These are phyloP conservation scores for Termitomyces sp. DNA, from an alignment of 768 basidiomycete genomes.

Conservation along the genomic window DNA sequence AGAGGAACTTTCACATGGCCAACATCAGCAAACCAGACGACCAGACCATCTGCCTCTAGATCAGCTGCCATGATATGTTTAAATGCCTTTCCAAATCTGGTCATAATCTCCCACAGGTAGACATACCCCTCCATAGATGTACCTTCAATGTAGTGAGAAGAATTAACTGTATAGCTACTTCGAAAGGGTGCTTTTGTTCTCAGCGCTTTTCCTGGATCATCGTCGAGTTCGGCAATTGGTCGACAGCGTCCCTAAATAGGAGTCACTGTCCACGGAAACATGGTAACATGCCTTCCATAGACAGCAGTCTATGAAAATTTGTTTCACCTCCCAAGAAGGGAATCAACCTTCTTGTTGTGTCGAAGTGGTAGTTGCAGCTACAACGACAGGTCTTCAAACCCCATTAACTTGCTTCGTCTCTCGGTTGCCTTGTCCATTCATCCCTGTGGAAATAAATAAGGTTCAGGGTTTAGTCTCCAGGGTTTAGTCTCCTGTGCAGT, in stretches of 20 bases:
- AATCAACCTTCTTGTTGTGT: background rate
- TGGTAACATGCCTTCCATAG: background rate
- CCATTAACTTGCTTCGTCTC: background rate
- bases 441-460: no score
- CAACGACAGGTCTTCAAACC: no score
- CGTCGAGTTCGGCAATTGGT: background rate
- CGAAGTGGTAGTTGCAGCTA: background rate
- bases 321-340: background rate
- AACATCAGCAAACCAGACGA: no score
- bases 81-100: no score
- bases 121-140: no score
- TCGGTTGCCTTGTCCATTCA: background rate
- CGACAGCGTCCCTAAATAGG: background rate
- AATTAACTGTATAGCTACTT: background rate
- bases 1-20: no score
- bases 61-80: no score
- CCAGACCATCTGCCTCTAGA: no score
- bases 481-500: background rate
- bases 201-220: background rate
- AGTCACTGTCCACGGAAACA: background rate
- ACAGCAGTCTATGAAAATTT: background rate
- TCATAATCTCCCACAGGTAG: no score
- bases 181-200: background rate
- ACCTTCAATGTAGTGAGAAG: no score
- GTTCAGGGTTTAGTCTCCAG: no score